Conservation (phyloP, 306 rosid species). For the Vachellia pachyceras region DNA sequence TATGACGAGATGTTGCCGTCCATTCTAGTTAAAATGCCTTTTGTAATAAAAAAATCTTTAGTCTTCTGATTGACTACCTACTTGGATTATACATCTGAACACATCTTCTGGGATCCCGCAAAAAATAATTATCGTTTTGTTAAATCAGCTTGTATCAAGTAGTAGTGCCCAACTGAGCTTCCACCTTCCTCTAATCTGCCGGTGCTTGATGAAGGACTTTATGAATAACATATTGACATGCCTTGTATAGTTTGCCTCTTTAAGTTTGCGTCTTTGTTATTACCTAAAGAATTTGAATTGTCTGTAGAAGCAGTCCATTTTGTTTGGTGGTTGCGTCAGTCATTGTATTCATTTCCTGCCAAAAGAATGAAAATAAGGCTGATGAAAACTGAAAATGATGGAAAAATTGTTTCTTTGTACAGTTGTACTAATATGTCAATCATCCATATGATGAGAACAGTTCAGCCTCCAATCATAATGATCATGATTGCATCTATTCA, state of each 20-base stretch:
- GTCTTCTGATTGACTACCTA: background rate
- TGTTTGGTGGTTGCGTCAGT: background rate
- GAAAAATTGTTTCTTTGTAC: background rate
- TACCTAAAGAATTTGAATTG: background rate
- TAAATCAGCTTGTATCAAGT: background rate
- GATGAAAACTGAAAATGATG: background rate
- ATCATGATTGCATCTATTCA: background rate
- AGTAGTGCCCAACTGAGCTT: background rate
- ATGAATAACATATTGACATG: background rate
- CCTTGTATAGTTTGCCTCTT: background rate
- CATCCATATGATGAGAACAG: background rate
- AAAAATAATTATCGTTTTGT: background rate
- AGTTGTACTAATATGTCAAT: background rate
- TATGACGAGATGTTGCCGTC: background rate
- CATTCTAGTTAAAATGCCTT: background rate
- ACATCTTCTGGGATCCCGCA: background rate
- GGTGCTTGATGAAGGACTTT: background rate
- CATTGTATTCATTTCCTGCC: background rate
- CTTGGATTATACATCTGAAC: background rate
- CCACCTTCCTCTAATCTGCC: background rate
- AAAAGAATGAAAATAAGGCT: background rate
- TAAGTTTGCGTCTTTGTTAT: background rate
- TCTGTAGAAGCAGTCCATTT: background rate
- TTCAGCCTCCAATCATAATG: conserved; percentile 5
- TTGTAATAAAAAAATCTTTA: background rate